phyloP scores from a whole-genome alignment of 441 rosid genomes.

The Eutrema salsugineum region DNA sequence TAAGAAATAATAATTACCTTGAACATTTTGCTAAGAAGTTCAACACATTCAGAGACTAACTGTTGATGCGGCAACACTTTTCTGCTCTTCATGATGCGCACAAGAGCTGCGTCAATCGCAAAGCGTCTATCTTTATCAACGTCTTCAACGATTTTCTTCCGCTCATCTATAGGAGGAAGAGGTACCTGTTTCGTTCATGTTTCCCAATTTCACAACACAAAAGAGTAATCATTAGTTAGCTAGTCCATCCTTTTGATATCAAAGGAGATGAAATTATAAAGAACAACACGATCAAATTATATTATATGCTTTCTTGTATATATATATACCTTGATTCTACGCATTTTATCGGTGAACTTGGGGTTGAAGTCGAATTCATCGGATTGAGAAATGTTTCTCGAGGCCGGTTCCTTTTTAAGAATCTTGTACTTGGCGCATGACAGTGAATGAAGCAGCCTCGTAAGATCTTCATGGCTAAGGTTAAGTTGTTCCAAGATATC shows the following conservation, averaged over 20 bases:
- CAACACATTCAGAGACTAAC: conserved; percentile 71
- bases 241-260: not conserved
- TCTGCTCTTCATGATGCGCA: conserved; percentile 90
- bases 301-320: not conserved
- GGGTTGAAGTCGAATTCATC: conserved; percentile 74
- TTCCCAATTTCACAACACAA: not conserved
- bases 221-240: not conserved
- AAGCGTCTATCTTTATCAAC: conserved; percentile 74
- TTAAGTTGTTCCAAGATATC: conserved; percentile 78
- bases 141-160: conserved; percentile 74
- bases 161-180: conserved; percentile 74
- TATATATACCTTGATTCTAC: conserved; percentile 75
- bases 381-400: conserved; percentile 47
- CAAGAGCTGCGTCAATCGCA: conserved; percentile 88
- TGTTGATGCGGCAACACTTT: conserved; percentile 73
- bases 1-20: conserved; percentile 48
- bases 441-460: conserved; percentile 71
- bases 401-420: conserved; percentile 65
- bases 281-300: not conserved
- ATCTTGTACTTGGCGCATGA: conserved; percentile 87
- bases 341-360: conserved; percentile 69
- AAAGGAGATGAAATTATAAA: not conserved
- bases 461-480: conserved; percentile 70
- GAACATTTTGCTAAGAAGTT: conserved; percentile 81
- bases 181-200: conserved; percentile 34